These are phyloP conservation scores for Sphagnum magellanicum DNA, from an alignment of 228 moss, liverwort and hornwort genomes.

Conservation along the genomic window DNA sequence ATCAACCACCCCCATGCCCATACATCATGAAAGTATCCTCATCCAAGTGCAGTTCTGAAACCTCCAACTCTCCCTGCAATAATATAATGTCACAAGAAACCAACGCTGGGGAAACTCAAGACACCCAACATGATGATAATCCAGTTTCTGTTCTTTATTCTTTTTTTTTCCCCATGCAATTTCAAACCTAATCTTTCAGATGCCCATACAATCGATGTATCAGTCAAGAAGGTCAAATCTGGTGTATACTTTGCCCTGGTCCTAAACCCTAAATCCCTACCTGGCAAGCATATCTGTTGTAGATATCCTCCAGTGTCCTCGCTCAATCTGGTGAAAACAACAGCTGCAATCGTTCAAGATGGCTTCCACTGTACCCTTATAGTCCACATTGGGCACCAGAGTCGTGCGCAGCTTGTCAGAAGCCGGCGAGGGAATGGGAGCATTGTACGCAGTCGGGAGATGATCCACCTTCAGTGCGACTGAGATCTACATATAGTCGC, in stretches of 20 bases:
- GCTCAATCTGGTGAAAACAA: conserved; percentile 71
- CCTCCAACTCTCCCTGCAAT: conserved; percentile 58
- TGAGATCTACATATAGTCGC: conserved; percentile 70
- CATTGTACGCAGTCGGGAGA: conserved; percentile 46
- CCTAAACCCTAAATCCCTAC: conserved; percentile 4
- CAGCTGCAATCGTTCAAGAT: conserved; percentile 68
- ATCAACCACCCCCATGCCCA: conserved; percentile 69
- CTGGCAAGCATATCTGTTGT: conserved; percentile 82
- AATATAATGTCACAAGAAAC: background rate
- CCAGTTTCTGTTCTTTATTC: background rate
- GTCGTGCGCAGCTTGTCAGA: conserved; percentile 58
- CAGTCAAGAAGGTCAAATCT: too few species aligned
- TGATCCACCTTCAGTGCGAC: conserved; percentile 82
- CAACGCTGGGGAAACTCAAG: background rate
- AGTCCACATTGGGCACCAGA: conserved; percentile 76
- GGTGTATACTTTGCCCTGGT: too few species aligned
- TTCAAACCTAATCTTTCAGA: background rate
- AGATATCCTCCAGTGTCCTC: conserved; percentile 90
- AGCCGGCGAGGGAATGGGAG: conserved; percentile 23
- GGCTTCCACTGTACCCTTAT: conserved; percentile 59
- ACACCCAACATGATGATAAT: background rate
- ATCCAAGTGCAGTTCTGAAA: conserved; percentile 75
- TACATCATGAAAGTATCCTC: conserved; percentile 80
- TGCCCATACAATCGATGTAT: too few species aligned
- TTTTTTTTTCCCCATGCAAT: background rate